Percentiles rank a stretch among this genome's conserved stretches.
phyloP scores from a whole-genome alignment of 768 basidiomycete genomes.

The Mrakia gelida region DNA sequence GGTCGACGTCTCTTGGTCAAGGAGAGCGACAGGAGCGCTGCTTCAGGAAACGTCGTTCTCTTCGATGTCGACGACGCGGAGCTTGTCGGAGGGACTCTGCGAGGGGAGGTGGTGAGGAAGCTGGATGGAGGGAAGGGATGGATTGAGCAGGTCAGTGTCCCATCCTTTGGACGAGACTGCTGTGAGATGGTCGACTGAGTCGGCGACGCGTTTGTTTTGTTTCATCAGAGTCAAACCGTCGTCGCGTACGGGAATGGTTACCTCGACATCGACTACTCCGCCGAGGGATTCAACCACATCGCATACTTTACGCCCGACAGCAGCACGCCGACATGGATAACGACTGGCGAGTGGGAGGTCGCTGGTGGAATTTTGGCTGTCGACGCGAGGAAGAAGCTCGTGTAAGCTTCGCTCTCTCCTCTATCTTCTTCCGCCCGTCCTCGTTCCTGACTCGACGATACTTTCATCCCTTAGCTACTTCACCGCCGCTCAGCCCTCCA shows the following conservation, averaged over 20 bases:
- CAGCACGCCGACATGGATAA: slow-evolving; percentile 67
- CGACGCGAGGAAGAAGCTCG: slow-evolving; percentile 60
- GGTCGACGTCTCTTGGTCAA: slow-evolving; percentile 59
- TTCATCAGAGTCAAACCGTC: slow-evolving; percentile 5
- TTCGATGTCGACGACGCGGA: slow-evolving; percentile 54
- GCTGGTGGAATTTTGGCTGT: slow-evolving; percentile 67
- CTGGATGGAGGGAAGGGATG: slow-evolving; percentile 87
- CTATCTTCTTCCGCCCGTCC: background rate
- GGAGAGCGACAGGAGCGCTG: slow-evolving; percentile 79
- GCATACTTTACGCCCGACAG: slow-evolving; percentile 75
- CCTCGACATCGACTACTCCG: slow-evolving; percentile 79
- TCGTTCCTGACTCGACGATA: slow-evolving; percentile 17
- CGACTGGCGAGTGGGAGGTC: slow-evolving; percentile 86
- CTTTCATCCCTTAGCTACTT: slow-evolving; percentile 62
- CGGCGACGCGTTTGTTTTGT: background rate
- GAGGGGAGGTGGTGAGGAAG: slow-evolving; percentile 60
- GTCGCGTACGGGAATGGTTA: slow-evolving; percentile 53
- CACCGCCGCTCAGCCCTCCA: slow-evolving; percentile 74
- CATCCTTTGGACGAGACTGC: background rate
- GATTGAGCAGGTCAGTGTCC: slow-evolving; percentile 71
- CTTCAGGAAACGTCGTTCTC: slow-evolving; percentile 70
- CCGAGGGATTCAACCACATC: slow-evolving; percentile 83
- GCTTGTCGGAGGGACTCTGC: slow-evolving; percentile 45
- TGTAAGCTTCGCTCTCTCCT: slow-evolving; percentile 53
- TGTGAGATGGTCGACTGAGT: background rate